These are phyloP conservation scores for Vitis labrusca DNA, from an alignment of 164 flowering plant species.

Conservation along the genomic window DNA sequence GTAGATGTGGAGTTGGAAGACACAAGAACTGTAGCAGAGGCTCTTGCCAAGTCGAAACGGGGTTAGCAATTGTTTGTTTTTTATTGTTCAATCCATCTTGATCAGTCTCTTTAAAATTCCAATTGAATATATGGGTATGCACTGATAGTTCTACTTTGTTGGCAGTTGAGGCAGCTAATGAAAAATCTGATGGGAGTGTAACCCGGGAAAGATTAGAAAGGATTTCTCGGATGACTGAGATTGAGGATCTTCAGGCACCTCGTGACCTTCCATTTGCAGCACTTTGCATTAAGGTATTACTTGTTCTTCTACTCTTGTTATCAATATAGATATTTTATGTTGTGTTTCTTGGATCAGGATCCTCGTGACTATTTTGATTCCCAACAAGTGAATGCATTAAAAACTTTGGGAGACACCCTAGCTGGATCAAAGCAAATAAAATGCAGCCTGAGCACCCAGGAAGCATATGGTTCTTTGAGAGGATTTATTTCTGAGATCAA, in stretches of 20 bases:
- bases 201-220: slow-evolving; percentile 50
- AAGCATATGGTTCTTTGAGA: slow-evolving; percentile 71
- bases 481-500: slow-evolving; percentile 52
- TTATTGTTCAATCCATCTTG: slow-evolving; percentile 3
- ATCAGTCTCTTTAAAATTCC: background rate
- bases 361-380: slow-evolving; percentile 97
- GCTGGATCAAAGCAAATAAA: slow-evolving; percentile 40
- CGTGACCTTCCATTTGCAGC: slow-evolving; percentile 72
- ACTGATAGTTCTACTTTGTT: slow-evolving; percentile 2
- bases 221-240: slow-evolving; percentile 59
- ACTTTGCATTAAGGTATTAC: slow-evolving; percentile 79
- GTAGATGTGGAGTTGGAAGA: slow-evolving; percentile 75
- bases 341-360: slow-evolving; percentile 53
- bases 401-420: slow-evolving; percentile 52
- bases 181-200: slow-evolving; percentile 39
- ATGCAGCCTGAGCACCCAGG: slow-evolving; percentile 49
- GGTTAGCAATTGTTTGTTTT: slow-evolving; percentile 42
- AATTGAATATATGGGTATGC: background rate
- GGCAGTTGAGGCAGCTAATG: slow-evolving; percentile 58
- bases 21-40: slow-evolving; percentile 84
- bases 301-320: slow-evolving; percentile 7
- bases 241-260: slow-evolving; percentile 92
- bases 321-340: background rate
- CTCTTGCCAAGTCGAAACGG: slow-evolving; percentile 72
- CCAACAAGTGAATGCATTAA: slow-evolving; percentile 89